Evolutionary conservation across 2,329 filamentous ascomycete species (phyloP), one percentile per base, ranked within the genome.

Genomic region (Neonectria sp.): DNA sequence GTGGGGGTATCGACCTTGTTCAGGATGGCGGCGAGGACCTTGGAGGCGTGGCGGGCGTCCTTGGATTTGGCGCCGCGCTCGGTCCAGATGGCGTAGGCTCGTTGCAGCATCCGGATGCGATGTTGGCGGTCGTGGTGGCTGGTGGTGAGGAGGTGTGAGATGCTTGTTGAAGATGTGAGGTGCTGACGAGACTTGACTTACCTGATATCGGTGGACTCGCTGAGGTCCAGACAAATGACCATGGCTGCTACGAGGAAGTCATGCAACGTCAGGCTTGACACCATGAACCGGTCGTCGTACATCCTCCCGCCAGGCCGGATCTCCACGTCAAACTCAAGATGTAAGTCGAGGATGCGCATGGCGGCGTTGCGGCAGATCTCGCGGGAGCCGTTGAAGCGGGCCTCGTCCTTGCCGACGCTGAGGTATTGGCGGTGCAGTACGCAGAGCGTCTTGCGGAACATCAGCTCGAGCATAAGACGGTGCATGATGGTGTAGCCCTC

Each of bases 171-270:
- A 12, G 33, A 15, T 17, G 60, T 7, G 40, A 13, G 43, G 37
- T 17, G n/a, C 25, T 21, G 48, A n/a, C 29, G n/a, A 13, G 31
- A 21, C 4, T 53, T 29, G 25, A 17, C 65, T 52, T 77, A 83
- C 83, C 74, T 79, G 68, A 78, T 79, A 24, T 81, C 77, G 31
- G 72, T 69, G 21, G 80, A 81, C 68, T 84, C 83, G 27, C 79
- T 80, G 13, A 86, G 75, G 68, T 87, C 85, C 3, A 90, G 76
- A 63, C 86, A 90, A 6, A 90, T 72, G 46, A 90, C 85, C 86
- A 90, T 90, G 13, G 87, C 84, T 0, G 88, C 88, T 21, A 90
- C 82, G 29, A 90, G 77, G 67, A 89, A 90, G 69, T 90, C 86
- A 37, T 89, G 86, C 25, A 86, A 78, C 6, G 85, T 86, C 51